Percentiles rank a stretch among this genome's conserved stretches.
Conservation (phyloP, 106 monocot genomes). For the Narthecium ossifragum region DNA sequence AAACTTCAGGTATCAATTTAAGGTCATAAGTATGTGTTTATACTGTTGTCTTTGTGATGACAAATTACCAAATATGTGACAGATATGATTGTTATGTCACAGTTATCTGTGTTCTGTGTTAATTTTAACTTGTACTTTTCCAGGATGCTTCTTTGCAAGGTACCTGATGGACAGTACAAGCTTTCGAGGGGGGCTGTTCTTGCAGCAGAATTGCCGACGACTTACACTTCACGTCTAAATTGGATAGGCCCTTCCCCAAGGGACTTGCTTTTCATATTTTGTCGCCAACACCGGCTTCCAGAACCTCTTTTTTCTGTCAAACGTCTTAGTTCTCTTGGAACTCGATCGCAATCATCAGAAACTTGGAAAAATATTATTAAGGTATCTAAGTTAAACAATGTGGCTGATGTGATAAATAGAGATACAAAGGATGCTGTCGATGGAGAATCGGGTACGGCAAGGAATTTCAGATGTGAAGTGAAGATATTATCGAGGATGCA, state of each 20-base stretch:
- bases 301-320: constrained; percentile 61
- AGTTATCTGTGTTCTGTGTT: neutral
- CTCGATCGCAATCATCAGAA: neutral
- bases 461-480: constrained; percentile 56
- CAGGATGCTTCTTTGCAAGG: constrained; percentile 71
- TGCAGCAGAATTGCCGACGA: constrained; percentile 60
- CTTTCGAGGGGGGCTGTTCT: constrained; percentile 72
- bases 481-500: constrained; percentile 55
- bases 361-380: constrained; percentile 4
- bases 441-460: constrained; percentile 9
- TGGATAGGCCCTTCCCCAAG: constrained; percentile 77
- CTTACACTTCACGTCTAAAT: constrained; percentile 55
- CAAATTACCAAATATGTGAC: neutral
- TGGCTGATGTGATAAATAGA: constrained; percentile 14
- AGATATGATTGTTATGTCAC: neutral
- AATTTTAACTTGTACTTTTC: neutral
- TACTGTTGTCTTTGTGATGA: too few species aligned
- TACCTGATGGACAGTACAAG: constrained; percentile 83
- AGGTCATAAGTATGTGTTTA: too few species aligned
- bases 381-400: constrained; percentile 1
- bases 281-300: constrained; percentile 62
- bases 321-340: constrained; percentile 15
- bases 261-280: constrained; percentile 67
- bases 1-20: too few species aligned
- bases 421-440: neutral